phyloP scores from a whole-genome alignment of 441 rosid genomes.

The Erodium trifolium region DNA sequence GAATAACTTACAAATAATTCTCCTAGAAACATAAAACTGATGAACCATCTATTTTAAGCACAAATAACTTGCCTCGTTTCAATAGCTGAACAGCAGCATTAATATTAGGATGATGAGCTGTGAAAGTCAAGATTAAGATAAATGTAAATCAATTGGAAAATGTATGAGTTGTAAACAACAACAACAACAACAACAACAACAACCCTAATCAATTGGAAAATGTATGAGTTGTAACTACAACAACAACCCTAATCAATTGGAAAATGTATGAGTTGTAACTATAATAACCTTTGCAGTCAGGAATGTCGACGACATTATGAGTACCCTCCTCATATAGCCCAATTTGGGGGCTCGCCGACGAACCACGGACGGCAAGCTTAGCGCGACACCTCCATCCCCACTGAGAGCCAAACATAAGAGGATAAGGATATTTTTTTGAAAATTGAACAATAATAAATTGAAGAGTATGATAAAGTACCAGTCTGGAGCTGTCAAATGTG shows the following conservation, averaged over 20 bases:
- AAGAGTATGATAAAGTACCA: constrained; percentile 31
- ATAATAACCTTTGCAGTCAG: constrained; percentile 60
- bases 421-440: not conserved
- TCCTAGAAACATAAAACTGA: too few relatives aligned
- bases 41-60: not conserved
- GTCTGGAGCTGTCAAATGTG: constrained; percentile 70
- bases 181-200: not conserved
- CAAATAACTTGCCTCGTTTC: constrained; percentile 25
- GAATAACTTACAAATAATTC: too few relatives aligned
- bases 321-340: constrained; percentile 87
- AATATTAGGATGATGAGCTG: constrained; percentile 91
- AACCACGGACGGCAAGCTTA: constrained; percentile 77
- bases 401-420: constrained; percentile 26
- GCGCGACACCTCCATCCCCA: constrained; percentile 96
- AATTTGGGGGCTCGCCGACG: constrained; percentile 50
- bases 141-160: constrained; percentile 9
- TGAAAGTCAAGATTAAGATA: constrained; percentile 20
- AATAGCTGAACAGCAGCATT: constrained; percentile 77
- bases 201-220: not conserved
- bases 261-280: not conserved
- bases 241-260: constrained; percentile 22
- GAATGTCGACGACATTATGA: constrained; percentile 76
- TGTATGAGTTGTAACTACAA: not conserved
- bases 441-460: constrained; percentile 3
- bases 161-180: too few relatives aligned